Evolutionary conservation across 768 basidiomycete species (phyloP).

Genomic region (Myochromella boudieri): DNA sequence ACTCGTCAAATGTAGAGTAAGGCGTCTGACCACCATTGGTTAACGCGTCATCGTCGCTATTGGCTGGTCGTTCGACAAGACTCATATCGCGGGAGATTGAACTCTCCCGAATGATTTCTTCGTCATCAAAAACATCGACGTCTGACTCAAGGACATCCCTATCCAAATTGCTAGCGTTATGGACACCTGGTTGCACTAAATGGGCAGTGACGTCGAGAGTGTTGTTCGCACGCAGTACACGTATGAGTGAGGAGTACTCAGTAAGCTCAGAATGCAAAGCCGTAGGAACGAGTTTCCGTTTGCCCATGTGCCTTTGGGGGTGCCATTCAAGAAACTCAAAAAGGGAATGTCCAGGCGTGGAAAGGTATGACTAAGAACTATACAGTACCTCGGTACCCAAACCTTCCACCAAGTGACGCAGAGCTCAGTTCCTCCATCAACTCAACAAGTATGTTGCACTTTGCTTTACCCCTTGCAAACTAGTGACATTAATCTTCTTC

Average conservation of each 20-base stretch:
- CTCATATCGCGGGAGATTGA: neutral
- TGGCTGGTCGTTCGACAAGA: neutral
- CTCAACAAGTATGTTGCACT: slow-evolving; percentile 28
- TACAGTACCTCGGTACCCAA: slow-evolving; percentile 33
- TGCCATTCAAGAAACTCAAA: slow-evolving; percentile 8
- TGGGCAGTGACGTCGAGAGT: slow-evolving; percentile 60
- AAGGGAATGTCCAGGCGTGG: slow-evolving; percentile 15
- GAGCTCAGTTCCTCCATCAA: slow-evolving; percentile 29
- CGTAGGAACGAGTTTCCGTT: slow-evolving; percentile 47
- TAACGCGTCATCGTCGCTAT: slow-evolving; percentile 6
- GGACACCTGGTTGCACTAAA: slow-evolving; percentile 30
- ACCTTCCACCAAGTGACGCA: slow-evolving; percentile 4
- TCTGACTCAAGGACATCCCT: too few species aligned
- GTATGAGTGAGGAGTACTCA: slow-evolving; percentile 66
- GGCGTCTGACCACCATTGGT: slow-evolving; percentile 3
- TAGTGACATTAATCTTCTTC: neutral
- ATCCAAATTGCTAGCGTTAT: slow-evolving; percentile 25
- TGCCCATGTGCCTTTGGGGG: slow-evolving; percentile 25
- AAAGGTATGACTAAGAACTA: slow-evolving; percentile 42
- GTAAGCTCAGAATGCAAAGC: slow-evolving; percentile 63
- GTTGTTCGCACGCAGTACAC: slow-evolving; percentile 57
- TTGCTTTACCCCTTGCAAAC: neutral
- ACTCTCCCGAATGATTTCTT: slow-evolving; percentile 2
- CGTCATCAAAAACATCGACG: slow-evolving; percentile 20
- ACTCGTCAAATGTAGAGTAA: slow-evolving; percentile 2